A percentile compares a stretch with the other conserved stretches of the same genome.
These are phyloP conservation scores for Beauveria bassiana DNA, from an alignment of 2,329 filamentous ascomycete species.

Conservation along the genomic window DNA sequence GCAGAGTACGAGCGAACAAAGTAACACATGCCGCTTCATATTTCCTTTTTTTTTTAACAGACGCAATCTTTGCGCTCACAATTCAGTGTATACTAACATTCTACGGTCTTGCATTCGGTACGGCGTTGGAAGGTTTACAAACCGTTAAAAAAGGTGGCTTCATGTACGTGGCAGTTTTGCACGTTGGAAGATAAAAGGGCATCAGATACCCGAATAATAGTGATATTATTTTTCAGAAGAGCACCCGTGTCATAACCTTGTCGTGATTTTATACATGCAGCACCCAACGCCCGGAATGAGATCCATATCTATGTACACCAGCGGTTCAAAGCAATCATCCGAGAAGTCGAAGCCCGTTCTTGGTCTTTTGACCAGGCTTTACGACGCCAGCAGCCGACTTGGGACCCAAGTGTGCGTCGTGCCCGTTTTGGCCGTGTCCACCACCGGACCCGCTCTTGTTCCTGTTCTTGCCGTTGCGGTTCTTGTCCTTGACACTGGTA, in stretches of 20 bases:
- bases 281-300: not conserved
- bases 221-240: not conserved
- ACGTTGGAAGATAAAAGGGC: conserved; percentile 3
- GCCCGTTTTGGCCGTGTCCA: conserved; percentile 20
- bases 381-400: conserved; percentile 43
- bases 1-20: not conserved
- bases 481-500: conserved; percentile 56
- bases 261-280: not conserved
- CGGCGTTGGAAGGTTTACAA: conserved; percentile 3
- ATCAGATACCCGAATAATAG: conserved; percentile 12
- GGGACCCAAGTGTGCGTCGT: conserved; percentile 45
- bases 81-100: conserved; percentile 2
- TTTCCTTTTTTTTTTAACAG: not conserved
- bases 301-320: not conserved
- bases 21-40: not conserved
- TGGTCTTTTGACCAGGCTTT: conserved; percentile 60
- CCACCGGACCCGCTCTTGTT: conserved; percentile 27
- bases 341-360: conserved; percentile 54
- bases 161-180: not conserved
- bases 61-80: not conserved
- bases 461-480: conserved; percentile 31
- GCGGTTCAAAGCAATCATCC: conserved; percentile 31
- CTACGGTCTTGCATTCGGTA: not conserved
- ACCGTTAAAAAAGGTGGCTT: not conserved
- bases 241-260: not conserved